Base-by-base conservation (phyloP, 129 eudicot genomes). In the Silybum marianum region DNA sequence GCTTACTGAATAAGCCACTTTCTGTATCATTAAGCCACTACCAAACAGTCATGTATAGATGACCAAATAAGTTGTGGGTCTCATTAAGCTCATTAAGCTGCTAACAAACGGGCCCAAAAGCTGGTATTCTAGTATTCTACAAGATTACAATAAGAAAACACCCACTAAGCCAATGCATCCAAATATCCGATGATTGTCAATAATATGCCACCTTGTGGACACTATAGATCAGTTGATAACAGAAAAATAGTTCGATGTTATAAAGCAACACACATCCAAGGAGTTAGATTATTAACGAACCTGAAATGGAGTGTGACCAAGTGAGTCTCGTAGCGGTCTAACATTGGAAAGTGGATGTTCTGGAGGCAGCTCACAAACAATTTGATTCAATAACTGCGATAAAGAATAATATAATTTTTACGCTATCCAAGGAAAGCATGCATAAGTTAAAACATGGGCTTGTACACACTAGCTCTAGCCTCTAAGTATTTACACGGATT, bases 271-370 rank as follows among this genome's bases (percentile, higher is more conserved):
- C 2, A 71, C 39, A 68, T 6, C 51, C 44, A 78, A 26, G 26
- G 65, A 72, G 26, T 44, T 74, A 24, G 48, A 68, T 23, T 81
- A 78, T 5, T 36, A 80, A 12, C 81, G 71, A 58, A 93, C 98
- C 98, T 93, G 98, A 44, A 93, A 86, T 48, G 98, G 98, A 87
- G 98, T 91, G 86, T 91, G 98, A 78, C 98, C 98, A 68, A 91
- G 93, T 54, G 98, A 91, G 82, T 91, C 95, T 75, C 97, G 89
- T 36, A 93, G 92, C 54, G 98, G 98, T 81, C 92, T 91, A 44
- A 90, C 93, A 81, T 86, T 93, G 73, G 97, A 90, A 42, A 93
- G 95, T 54, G 97, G 98, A 73, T 93, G 98, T 81, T 91, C 97
- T 8, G 98, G 95, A 80, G 97, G 98, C 88, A 93, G 87, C 91